Evolutionary conservation across 805 yeast species (phyloP), one percentile per base, ranked within the genome.

Genomic region (Candida bentonensis): DNA sequence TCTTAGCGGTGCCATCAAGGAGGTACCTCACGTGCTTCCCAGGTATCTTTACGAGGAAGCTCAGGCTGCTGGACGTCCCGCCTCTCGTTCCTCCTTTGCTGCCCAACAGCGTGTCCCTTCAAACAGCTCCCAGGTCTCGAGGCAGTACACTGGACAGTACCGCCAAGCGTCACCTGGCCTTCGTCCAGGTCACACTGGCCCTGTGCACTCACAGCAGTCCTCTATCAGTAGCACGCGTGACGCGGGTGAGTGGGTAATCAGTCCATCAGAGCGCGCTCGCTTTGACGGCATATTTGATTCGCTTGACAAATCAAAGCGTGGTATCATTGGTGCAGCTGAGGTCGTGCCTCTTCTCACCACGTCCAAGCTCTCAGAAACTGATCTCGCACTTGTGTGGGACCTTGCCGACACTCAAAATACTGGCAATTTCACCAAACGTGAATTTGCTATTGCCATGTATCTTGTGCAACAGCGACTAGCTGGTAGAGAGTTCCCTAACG

Each of bases 361-460:
- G 7, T 89, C 97, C 2, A 82, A 84, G 49, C 73, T 92, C 47
- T 73, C 79, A 43, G 95, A 88, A 55, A 88, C 84, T 43, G 78
- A 76, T 20, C 71, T 92, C 49, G 98, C 97, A 1, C 66, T 76
- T 21, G 78, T 89, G 39, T 92, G 99, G 99, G 98, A 92, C 63
- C 69, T 92, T 52, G 77, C 97, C 7, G 96, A 92, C 60, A 72
- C 86, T 49, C 82, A 84, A 52, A 86, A 86, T 61, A 76, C 83
- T 39, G 96, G 96, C 22, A 72, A 72, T 36, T 86, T 92, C 57
- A 72, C 84, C 42, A 76, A 73, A 54, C 69, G 76, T 51, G 98
- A 92, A 60, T 92, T 92, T 61, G 79, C 94, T 2, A 80, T 92
- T 57, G 96, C 97, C 15, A 81, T 92, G 85, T 89, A 80, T 58